Evolutionary conservation across 192 early-diverging fungal genomes (phyloP), one percentile per base, ranked within the genome.

Genomic region (Kappamyces sp.): DNA sequence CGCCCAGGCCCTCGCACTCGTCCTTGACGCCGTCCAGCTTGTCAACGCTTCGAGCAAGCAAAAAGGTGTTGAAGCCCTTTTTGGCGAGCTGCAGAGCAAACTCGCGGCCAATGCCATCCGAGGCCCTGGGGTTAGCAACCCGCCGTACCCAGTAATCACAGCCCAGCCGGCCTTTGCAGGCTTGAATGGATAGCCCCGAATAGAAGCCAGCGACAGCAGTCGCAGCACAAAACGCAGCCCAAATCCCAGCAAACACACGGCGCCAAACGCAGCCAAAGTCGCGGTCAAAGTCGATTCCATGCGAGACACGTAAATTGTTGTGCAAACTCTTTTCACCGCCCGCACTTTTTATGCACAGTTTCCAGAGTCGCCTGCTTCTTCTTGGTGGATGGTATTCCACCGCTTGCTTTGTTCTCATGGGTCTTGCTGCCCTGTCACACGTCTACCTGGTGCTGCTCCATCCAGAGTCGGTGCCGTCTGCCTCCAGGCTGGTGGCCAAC

Each of bases 41-140:
- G 34, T 76, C 74, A 57, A 69, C 65, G 41, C 85, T 90, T 49
- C 96, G 86, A 46, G 90, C 87, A 36, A 95, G 71, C 38, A 98
- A 67, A 34, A 94, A 62, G 32, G 96, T 45, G 62, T 95, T 94
- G 78, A 92, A 84, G 63, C 81, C 81, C 15, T 82, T 83, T 49
- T 82, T 73, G 35, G 91, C 91, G 35, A 98, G 74, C 71, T 98
- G 91, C 45, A 83, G 62, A n/a, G 93, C 91, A 58, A 93, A 91
- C 69, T 95, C 91, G 58, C 86, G 89, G 34, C 96, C 96, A 69
- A 98, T 90, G 50, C 94, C 96, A 68, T 95, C 96, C 11, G 93
- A 91, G 34, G 91, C 92, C 49, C n/a, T n/a, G n/a, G n/a, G n/a
- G n/a, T n/a, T n/a, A n/a, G n/a, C n/a, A n/a, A n/a, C n/a, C n/a